Evolutionary conservation across 2,329 filamentous ascomycete species (phyloP).

Genomic region (Penicillium sp.): DNA sequence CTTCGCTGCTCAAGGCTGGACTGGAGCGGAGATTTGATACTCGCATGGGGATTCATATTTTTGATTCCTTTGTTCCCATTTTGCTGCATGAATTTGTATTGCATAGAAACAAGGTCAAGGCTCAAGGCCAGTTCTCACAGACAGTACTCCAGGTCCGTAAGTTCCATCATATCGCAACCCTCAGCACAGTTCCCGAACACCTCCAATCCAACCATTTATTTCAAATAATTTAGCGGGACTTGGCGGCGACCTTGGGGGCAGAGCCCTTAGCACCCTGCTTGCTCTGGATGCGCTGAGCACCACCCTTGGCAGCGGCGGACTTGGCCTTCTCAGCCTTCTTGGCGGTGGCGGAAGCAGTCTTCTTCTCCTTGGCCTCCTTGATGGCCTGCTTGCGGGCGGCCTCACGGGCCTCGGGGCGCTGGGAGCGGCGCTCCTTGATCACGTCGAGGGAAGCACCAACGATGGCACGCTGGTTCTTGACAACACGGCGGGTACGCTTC

Average conservation of each 20-base stretch:
- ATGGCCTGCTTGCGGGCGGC: conserved; percentile 88
- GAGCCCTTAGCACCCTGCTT: conserved; percentile 98
- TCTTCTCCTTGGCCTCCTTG: conserved; percentile 99
- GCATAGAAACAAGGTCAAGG: conserved; percentile 30
- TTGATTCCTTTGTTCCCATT: conserved; percentile 31
- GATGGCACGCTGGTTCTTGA: conserved; percentile 98
- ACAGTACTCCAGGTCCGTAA: conserved; percentile 32
- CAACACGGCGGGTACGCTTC: conserved; percentile 96
- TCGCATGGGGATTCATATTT: conserved; percentile 23
- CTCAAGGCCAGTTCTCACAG: conserved; percentile 24
- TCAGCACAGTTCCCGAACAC: conserved; percentile 23
- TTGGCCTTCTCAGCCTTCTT: conserved; percentile 99
- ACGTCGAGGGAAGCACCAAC: conserved; percentile 99
- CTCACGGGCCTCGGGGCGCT: conserved; percentile 92
- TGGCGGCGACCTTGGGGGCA: conserved; percentile 79
- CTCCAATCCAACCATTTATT: conserved; percentile 32
- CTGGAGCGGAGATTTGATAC: conserved; percentile 11
- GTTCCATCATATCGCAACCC: conserved; percentile 32
- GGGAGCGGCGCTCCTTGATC: conserved; percentile 97
- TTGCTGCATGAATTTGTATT: conserved; percentile 28
- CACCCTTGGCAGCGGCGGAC: conserved; percentile 77
- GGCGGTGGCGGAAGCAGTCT: conserved; percentile 77
- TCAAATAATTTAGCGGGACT: conserved; percentile 69
- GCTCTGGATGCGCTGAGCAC: conserved; percentile 78
- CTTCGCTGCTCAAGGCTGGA: conserved; percentile 4